Evolutionary conservation across 345 rosid species (phyloP), one percentile per base, ranked within the genome.

Genomic region (Euphorbia peplus): DNA sequence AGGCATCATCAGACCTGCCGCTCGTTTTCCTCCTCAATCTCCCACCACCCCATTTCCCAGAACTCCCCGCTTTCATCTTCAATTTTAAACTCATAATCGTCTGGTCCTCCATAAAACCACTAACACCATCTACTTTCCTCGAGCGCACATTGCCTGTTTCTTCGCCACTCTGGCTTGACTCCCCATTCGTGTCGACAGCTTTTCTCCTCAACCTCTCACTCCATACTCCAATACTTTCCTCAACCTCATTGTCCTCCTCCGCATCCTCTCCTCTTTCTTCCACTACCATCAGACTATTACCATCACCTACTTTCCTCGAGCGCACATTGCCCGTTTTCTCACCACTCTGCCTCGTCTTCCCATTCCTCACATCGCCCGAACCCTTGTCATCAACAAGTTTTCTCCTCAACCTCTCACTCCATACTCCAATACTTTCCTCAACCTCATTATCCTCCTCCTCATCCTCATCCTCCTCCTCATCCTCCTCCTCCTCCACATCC

Each of bases 401-500:
- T 69, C 73, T 60, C 75, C 62, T 74, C 64, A 41, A 56, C 67
- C 76, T 70, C 73, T 70, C 76, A 64, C 75, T 67, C 72, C 79
- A 68, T 63, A 73, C 68, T 57, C 77, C 67, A 71, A 77, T 60
- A 53, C 50, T 55, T 28, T 16, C 76, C 54, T 24, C 68, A 42
- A 67, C 78, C 18, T 65, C 80, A 57, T 66, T 77, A 41, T 75
- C 79, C 24, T 63, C 69, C 18, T 63, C 67, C 8, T 26, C 73
- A 25, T 28, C 76, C 58, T 57, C 87, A 52, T 73, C 72, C 28
- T 80, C 88, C 79, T 85, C 96, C 70, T 81, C 77, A 29, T 92
- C 95, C 85, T n/a, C n/a, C n/a, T n/a, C n/a, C n/a, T 16, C 76
- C 54, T 24, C 68, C 35, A 67, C 78, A 14, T 65, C 80, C 53